Conservation (phyloP, 768 basidiomycete genomes). For the Kwoniella botswanensis region DNA sequence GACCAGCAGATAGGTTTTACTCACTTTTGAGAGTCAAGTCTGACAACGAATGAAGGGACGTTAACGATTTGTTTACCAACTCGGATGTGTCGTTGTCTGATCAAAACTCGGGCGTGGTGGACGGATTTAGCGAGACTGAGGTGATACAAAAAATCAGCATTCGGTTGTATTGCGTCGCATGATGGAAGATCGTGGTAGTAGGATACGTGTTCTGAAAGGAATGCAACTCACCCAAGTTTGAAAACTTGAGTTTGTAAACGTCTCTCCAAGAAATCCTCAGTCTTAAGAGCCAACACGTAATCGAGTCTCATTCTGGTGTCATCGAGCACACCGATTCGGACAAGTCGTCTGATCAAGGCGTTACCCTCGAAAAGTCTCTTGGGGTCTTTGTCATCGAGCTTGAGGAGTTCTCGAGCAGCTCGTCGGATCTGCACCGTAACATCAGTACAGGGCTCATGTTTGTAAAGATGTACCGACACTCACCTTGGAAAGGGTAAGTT, state of each 20-base stretch:
- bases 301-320: slow-evolving; percentile 99
- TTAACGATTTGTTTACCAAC: slow-evolving; percentile 99
- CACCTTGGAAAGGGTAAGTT: slow-evolving; percentile 89
- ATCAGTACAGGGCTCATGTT: not conserved
- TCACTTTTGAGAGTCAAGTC: slow-evolving; percentile 95
- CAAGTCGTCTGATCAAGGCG: slow-evolving; percentile 67
- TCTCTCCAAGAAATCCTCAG: slow-evolving; percentile 99
- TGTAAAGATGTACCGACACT: slow-evolving; percentile 9
- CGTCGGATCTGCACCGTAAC: slow-evolving; percentile 74
- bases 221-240: slow-evolving; percentile 69
- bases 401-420: slow-evolving; percentile 99
- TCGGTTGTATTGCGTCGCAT: not conserved
- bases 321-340: slow-evolving; percentile 99
- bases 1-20: slow-evolving; percentile 15
- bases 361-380: slow-evolving; percentile 98
- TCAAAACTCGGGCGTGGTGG: slow-evolving; percentile 97
- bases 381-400: slow-evolving; percentile 98
- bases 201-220: not conserved
- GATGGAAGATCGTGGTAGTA: too few species aligned
- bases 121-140: slow-evolving; percentile 89
- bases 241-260: slow-evolving; percentile 99
- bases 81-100: slow-evolving; percentile 98
- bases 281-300: slow-evolving; percentile 99
- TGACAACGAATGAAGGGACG: slow-evolving; percentile 97
- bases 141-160: not conserved